Base-by-base conservation (phyloP, 345 rosid species). In the Rhizophora mangle region DNA sequence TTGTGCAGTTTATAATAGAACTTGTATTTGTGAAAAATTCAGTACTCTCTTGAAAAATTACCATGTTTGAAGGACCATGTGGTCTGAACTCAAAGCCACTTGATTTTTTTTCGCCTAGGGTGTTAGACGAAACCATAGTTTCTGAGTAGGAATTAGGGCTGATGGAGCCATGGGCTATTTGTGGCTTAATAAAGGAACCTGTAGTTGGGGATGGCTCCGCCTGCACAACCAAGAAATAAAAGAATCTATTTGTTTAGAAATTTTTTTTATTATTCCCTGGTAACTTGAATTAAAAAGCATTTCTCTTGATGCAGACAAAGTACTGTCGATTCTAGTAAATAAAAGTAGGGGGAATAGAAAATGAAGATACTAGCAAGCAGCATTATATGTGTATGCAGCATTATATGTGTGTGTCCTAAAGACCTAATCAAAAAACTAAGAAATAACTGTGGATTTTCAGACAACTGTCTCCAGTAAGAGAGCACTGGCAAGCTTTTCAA, bases 161-260 rank as follows among this genome's bases (percentile, higher is more conserved):
- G 59, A 65, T 30, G 74, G 79, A 68, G 18, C 75, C 82, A 51
- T 81, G 88, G 63, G 74, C 54, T 27, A 80, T 63, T 59, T 78
- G 93, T 80, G 88, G 87, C 77, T 92, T 90, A 49, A 76, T 59
- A 70, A 95, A 81, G 64, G 98, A 87, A 58, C 99, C 99, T 8
- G 96, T 88, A 60, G 99, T 90, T 65, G 98, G 99, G 60, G 98
- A 95, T 68, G 98, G 98, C 77, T 92, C 99, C 34, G 86, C 85
- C 99, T 92, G 87, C 76, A 79, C 81, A 72, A 75, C 51, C 60
- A 72, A 60, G 61, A 81, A 69, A 39, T n/a, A 34, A 22, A 67
- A 37, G 32, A 34, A 60, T 34, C 31, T 30, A 49, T 37, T 53
- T 8, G 53, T 39, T 64, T 36, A 39, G 57, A 29, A 66, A 46